phyloP scores from a whole-genome alignment of 2,329 filamentous ascomycete genomes.

The Ophiostoma sp. region DNA sequence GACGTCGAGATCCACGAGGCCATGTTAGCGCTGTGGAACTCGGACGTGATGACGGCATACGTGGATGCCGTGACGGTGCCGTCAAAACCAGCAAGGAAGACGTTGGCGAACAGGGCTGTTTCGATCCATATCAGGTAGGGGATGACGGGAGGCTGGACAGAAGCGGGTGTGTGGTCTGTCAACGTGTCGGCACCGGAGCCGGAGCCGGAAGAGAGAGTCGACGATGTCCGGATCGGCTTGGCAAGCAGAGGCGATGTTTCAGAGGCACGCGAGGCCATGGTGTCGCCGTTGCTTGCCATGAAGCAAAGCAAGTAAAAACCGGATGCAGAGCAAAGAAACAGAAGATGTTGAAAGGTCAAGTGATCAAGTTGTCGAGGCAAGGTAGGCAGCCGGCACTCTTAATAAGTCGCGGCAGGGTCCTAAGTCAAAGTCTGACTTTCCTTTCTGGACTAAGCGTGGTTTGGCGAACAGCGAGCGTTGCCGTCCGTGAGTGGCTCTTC shows the following conservation, averaged over 20 bases:
- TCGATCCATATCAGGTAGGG: slow-evolving; percentile 53
- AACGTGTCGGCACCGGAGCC: slow-evolving; percentile 11
- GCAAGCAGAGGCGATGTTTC: slow-evolving; percentile 1
- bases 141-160: neutral
- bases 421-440: neutral
- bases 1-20: slow-evolving; percentile 53
- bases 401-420: neutral
- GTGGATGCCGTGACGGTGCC: slow-evolving; percentile 68
- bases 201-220: slow-evolving; percentile 6
- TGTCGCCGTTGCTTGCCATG: neutral
- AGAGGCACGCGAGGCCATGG: neutral
- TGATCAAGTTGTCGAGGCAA: neutral
- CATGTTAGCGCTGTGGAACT: slow-evolving; percentile 43
- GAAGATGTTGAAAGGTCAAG: neutral
- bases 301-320: neutral
- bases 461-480: neutral
- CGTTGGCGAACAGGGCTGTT: slow-evolving; percentile 57
- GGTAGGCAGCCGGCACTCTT: neutral
- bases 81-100: slow-evolving; percentile 63
- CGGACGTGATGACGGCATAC: slow-evolving; percentile 56
- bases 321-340: neutral
- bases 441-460: slow-evolving; percentile 9
- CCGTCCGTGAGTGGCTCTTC: neutral
- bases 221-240: neutral
- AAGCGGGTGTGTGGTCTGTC: neutral